phyloP scores from a whole-genome alignment of 352 stramenopile genomes.

The Phytophthora melonis region DNA sequence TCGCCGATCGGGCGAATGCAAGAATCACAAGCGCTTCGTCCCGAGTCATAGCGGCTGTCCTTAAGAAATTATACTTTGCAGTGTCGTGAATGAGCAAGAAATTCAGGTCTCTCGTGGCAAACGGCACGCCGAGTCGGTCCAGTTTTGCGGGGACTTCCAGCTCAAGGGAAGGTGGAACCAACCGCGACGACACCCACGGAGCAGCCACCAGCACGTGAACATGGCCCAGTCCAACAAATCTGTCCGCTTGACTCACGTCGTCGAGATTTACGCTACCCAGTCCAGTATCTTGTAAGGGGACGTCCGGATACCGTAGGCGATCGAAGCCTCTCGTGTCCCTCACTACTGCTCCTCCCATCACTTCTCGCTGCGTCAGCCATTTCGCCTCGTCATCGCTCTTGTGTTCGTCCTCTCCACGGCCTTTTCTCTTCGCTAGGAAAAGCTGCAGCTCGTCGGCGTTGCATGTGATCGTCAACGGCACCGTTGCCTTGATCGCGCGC shows the following conservation, averaged over 20 bases:
- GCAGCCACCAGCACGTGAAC: conserved; percentile 5
- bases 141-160: not conserved
- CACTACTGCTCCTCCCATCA: too few species aligned
- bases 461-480: too few species aligned
- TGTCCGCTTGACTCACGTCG: not conserved
- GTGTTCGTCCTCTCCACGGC: not conserved
- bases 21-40: not conserved
- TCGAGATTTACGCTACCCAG: not conserved
- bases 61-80: not conserved
- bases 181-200: not conserved
- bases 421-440: too few species aligned
- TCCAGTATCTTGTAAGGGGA: too few species aligned
- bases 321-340: not conserved
- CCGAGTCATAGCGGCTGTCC: not conserved
- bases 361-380: not conserved
- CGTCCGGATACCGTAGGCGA: not conserved
- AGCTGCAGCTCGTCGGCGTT: too few species aligned
- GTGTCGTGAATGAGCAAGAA: not conserved
- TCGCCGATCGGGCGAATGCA: not conserved
- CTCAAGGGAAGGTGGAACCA: too few species aligned
- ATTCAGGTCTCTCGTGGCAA: not conserved
- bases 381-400: not conserved
- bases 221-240: not conserved
- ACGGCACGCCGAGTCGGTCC: not conserved
- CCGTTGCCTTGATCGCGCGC: too few species aligned